Percentiles rank a stretch among this genome's conserved stretches.
These are phyloP conservation scores for Stropharia rugosoannulata DNA, from an alignment of 768 basidiomycete species.

Conservation along the genomic window DNA sequence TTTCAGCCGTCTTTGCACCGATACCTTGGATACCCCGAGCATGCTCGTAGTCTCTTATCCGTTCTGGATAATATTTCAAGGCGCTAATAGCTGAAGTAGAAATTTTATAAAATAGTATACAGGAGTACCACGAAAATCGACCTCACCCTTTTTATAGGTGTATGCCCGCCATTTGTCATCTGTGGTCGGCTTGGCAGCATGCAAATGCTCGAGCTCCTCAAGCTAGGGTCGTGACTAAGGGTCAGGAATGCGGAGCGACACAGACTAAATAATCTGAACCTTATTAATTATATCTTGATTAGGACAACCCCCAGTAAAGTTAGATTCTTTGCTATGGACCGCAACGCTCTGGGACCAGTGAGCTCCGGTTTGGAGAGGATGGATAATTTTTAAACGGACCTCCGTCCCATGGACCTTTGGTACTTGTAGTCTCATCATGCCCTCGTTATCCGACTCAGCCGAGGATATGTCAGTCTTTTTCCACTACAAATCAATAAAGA, in stretches of 20 bases:
- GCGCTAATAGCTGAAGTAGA: slow-evolving; percentile 53
- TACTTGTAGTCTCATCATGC: slow-evolving; percentile 19
- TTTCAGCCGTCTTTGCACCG: slow-evolving; percentile 73
- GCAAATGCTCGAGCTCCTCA: slow-evolving; percentile 61
- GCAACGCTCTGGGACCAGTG: slow-evolving; percentile 52
- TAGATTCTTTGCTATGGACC: slow-evolving; percentile 52
- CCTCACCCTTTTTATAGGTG: slow-evolving; percentile 65
- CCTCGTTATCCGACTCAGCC: slow-evolving; percentile 21
- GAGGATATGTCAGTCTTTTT: slow-evolving; percentile 34
- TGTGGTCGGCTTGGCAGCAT: slow-evolving; percentile 55
- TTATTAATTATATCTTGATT: slow-evolving; percentile 80
- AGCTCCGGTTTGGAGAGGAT: slow-evolving; percentile 1
- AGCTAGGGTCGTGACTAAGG: slow-evolving; percentile 40
- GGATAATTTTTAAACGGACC: slow-evolving; percentile 2
- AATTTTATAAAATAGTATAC: neutral
- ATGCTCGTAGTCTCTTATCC: slow-evolving; percentile 57
- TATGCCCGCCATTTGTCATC: slow-evolving; percentile 71
- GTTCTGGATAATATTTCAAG: slow-evolving; percentile 51
- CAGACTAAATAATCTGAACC: slow-evolving; percentile 32
- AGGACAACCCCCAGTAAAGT: slow-evolving; percentile 32
- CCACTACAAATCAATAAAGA: slow-evolving; percentile 22
- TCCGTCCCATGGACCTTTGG: neutral
- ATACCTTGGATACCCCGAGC: slow-evolving; percentile 61
- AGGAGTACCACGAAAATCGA: neutral
- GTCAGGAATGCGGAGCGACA: neutral